These are phyloP conservation scores for Pholiota molesta DNA, from an alignment of 768 basidiomycete genomes.

Conservation along the genomic window DNA sequence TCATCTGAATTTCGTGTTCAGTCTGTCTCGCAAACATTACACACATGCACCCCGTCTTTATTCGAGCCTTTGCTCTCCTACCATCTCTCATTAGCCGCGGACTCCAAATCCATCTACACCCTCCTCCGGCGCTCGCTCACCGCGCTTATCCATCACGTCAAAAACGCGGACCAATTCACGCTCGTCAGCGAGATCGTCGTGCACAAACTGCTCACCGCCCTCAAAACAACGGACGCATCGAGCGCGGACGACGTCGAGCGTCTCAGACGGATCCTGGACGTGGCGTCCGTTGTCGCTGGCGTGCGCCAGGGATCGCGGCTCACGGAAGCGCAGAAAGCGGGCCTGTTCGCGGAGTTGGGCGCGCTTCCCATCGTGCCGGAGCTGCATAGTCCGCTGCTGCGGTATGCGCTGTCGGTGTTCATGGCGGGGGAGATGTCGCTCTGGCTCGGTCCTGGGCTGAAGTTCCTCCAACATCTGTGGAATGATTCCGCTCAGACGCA, in stretches of 20 bases:
- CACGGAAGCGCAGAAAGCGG: conserved; percentile 38
- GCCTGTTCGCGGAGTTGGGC: conserved; percentile 34
- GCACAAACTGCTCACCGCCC: conserved; percentile 33
- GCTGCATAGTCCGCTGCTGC: conserved; percentile 38
- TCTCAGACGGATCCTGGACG: conserved; percentile 55
- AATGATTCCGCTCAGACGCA: conserved; percentile 11
- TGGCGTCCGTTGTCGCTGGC: conserved; percentile 57
- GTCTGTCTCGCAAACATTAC: conserved; percentile 85
- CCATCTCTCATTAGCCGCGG: conserved; percentile 46
- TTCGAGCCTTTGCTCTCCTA: conserved; percentile 58
- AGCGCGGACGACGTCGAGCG: conserved; percentile 35
- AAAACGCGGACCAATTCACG: conserved; percentile 65
- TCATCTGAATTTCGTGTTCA: conserved; percentile 29
- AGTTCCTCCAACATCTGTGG: conserved; percentile 59
- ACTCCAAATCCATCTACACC: conserved; percentile 46
- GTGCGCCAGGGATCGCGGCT: conserved; percentile 60
- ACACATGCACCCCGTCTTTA: conserved; percentile 71
- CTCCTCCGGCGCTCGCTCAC: conserved; percentile 76
- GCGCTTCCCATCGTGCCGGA: conserved; percentile 30
- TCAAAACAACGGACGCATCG: conserved; percentile 19
- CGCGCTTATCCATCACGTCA: conserved; percentile 83
- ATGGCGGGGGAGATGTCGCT: conserved; percentile 47
- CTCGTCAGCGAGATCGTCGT: conserved; percentile 57
- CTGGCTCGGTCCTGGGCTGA: conserved; percentile 58
- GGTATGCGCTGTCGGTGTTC: conserved; percentile 41